Percentiles rank a stretch among this genome's conserved stretches.
Evolutionary conservation across 768 basidiomycete species (phyloP).

Genomic region (Amanita rubescens): DNA sequence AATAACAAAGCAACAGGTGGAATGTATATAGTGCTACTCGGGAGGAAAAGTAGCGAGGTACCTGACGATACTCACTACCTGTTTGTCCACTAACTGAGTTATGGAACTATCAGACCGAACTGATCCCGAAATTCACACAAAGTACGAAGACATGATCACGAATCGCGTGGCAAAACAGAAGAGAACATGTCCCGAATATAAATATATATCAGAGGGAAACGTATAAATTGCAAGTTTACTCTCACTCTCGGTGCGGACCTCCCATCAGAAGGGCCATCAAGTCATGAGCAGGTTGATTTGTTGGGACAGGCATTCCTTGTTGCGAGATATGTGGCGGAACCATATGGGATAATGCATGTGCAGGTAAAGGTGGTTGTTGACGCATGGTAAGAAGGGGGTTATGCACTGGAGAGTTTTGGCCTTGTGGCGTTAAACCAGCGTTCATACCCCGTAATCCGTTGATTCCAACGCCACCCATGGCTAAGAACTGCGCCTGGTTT

Average conservation of each 20-base stretch:
- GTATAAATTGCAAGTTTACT: constrained; percentile 2
- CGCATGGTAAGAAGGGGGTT: constrained; percentile 40
- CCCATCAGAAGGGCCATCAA: constrained; percentile 83
- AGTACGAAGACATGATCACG: constrained; percentile 5
- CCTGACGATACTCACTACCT: too few relatives aligned
- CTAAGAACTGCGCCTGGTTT: constrained; percentile 45
- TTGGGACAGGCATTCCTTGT: constrained; percentile 41
- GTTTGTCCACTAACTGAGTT: not conserved
- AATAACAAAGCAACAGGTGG: not conserved
- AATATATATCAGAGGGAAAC: constrained; percentile 8
- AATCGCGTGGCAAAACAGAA: constrained; percentile 1
- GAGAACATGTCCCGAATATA: constrained; percentile 2
- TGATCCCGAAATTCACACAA: not conserved
- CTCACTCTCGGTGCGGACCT: constrained; percentile 59
- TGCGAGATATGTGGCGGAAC: constrained; percentile 56
- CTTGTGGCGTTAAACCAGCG: constrained; percentile 41
- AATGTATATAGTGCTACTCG: not conserved
- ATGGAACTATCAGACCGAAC: not conserved
- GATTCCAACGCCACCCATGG: constrained; percentile 36
- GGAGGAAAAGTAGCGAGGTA: not conserved
- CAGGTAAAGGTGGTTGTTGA: constrained; percentile 48
- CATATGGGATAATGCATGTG: constrained; percentile 42
- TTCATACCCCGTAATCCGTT: constrained; percentile 40
- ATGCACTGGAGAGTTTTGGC: constrained; percentile 32
- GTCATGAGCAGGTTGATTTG: constrained; percentile 59